Base-by-base conservation (phyloP, 495 filamentous ascomycete species). In the Hypoxylon lienhwacheense region DNA sequence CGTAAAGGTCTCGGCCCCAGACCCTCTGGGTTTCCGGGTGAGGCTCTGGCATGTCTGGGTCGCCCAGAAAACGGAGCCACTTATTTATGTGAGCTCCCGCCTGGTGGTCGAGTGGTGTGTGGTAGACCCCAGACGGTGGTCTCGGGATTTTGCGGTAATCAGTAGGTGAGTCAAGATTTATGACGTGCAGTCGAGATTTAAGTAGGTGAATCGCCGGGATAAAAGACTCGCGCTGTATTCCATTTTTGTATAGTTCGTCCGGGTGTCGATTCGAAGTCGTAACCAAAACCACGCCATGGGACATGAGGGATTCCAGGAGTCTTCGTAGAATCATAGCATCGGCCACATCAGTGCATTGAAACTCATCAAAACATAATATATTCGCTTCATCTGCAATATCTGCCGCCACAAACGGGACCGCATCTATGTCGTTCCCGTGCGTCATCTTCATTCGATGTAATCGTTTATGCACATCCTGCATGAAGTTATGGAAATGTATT, bases 401-500 rank as follows among this genome's bases (percentile, higher is more conserved):
- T 10, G 93, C 93, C 3, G 91, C 91, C 25, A 98, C 86, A 67
- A 96, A 92, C 7, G 91, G 91, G 33, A 98, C 77, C 28, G 84
- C 90, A 70, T 98, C 93, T 29, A 97, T 79, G 68, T 98, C 90
- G 63, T 85, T 89, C 4, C 93, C 95, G 68, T 95, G 81, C 61
- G 83, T 69, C 77, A 91, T 86, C 77, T 96, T 96, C 66, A 95
- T 85, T 59, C 81, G 80, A 72, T 98, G 93, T 64, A 97, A 75
- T 26, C 91, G 81, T 67, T 86, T 89, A 79, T 98, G 93, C 52
- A 97, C 89, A 71, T 95, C 89, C 72, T 98, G 93, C 92, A 98
- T 98, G 77, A 97, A 98, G 69, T 95, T 95, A 75, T 97, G 90
- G 73, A 98, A 98, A 75, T 98, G 93, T 59, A 97, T 96, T 11